phyloP scores from a whole-genome alignment of 495 filamentous ascomycete species.

The Neurospora sp. region DNA sequence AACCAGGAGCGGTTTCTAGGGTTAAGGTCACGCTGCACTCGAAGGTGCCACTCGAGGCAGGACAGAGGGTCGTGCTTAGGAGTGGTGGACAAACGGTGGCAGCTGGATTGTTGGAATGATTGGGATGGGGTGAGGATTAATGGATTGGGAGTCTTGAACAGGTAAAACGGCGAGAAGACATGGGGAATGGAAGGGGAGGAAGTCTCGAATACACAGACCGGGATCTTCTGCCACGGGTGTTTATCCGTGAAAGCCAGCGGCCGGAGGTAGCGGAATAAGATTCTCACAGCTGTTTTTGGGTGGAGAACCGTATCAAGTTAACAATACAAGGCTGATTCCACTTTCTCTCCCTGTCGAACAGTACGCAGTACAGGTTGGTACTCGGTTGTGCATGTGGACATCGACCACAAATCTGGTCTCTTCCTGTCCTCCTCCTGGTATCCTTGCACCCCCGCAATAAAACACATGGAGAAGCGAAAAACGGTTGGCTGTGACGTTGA shows the following conservation, averaged over 20 bases:
- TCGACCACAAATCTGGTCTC: neutral
- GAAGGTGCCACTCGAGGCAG: slow-evolving; percentile 68
- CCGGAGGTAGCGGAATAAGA: neutral
- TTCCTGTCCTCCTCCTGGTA: neutral
- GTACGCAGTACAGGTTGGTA: neutral
- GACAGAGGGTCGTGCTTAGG: slow-evolving; percentile 70
- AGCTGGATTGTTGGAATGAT: slow-evolving; percentile 69
- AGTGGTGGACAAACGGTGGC: slow-evolving; percentile 74
- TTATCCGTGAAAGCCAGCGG: neutral
- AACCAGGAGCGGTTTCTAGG: slow-evolving; percentile 58
- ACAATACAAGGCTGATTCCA: neutral
- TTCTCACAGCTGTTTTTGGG: neutral
- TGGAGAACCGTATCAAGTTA: neutral
- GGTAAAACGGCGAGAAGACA: neutral
- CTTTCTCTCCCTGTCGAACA: neutral
- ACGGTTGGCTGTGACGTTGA: neutral
- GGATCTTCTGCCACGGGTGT: neutral
- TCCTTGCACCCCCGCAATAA: neutral
- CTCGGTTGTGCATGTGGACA: neutral
- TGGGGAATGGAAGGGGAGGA: neutral
- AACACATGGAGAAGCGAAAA: neutral
- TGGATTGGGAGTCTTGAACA: neutral
- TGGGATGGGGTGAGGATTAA: neutral
- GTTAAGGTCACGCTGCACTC: slow-evolving; percentile 61
- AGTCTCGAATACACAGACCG: neutral